A percentile compares a stretch with the other conserved stretches of the same genome.
phyloP scores from a whole-genome alignment of 2,329 filamentous ascomycete genomes.

The Nemania diffusa region DNA sequence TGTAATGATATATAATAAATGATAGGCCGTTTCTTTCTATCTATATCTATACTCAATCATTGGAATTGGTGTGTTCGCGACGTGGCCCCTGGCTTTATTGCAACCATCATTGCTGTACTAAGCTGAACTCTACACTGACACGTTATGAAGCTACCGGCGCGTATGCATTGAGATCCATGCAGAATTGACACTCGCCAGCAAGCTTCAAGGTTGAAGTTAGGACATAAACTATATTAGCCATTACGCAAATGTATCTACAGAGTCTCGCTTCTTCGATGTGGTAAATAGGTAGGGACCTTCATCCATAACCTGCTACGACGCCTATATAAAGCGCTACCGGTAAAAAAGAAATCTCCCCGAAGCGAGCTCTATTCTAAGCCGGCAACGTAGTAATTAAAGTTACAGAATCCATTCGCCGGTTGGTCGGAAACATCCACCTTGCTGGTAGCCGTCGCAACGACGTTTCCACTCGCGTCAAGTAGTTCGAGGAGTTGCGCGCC shows the following conservation, averaged over 20 bases:
- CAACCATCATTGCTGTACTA: too few relatives aligned
- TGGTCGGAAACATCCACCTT: slow-evolving; percentile 42
- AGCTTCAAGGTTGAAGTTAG: background rate
- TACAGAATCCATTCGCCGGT: slow-evolving; percentile 44
- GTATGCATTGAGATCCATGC: background rate
- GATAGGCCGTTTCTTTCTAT: too few relatives aligned
- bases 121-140: background rate
- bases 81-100: too few relatives aligned
- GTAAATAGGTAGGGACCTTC: too few relatives aligned
- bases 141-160: background rate
- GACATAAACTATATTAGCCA: too few relatives aligned
- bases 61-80: too few relatives aligned
- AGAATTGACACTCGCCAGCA: background rate
- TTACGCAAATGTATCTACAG: too few relatives aligned
- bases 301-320: too few relatives aligned
- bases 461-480: slow-evolving; percentile 38
- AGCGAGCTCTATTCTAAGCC: slow-evolving; percentile 36
- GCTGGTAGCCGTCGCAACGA: slow-evolving; percentile 39
- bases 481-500: slow-evolving; percentile 48
- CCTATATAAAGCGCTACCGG: too few relatives aligned
- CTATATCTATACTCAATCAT: too few relatives aligned
- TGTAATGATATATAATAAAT: too few relatives aligned
- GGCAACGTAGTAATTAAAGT: slow-evolving; percentile 48
- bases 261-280: background rate
- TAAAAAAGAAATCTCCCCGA: background rate